These are phyloP conservation scores for Pseudogymnoascus sp. DNA, from an alignment of 2,329 filamentous ascomycete genomes.

Conservation along the genomic window DNA sequence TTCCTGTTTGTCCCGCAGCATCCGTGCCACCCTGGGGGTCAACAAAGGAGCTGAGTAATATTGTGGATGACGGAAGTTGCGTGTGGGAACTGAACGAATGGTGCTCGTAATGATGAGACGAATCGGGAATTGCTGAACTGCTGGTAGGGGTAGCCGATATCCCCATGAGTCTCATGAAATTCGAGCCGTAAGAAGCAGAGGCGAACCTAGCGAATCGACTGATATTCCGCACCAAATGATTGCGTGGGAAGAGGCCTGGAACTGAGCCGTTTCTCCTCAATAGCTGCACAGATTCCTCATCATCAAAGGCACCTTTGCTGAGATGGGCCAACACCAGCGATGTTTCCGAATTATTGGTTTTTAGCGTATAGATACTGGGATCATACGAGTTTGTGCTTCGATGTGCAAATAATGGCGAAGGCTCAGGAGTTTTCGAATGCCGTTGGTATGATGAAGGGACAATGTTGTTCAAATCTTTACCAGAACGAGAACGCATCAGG, in stretches of 20 bases:
- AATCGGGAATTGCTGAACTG: conserved; percentile 29
- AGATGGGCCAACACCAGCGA: conserved; percentile 22
- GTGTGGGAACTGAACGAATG: conserved; percentile 58
- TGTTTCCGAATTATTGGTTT: conserved; percentile 35
- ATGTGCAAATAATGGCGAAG: conserved; percentile 22
- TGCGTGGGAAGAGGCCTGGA: conserved; percentile 50
- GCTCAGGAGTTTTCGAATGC: conserved; percentile 12
- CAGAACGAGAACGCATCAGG: conserved; percentile 28
- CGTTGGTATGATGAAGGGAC: not conserved
- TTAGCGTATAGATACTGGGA: conserved; percentile 52
- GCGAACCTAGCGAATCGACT: conserved; percentile 59
- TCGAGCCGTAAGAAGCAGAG: conserved; percentile 57
- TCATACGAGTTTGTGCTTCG: conserved; percentile 24
- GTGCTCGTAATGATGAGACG: conserved; percentile 45
- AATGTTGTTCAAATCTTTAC: conserved; percentile 26
- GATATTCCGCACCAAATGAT: conserved; percentile 54
- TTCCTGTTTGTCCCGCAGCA: conserved; percentile 40
- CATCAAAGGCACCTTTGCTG: conserved; percentile 21
- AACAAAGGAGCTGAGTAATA: conserved; percentile 48
- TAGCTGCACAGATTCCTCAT: conserved; percentile 19
- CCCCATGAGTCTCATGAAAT: conserved; percentile 55
- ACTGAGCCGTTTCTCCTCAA: conserved; percentile 41
- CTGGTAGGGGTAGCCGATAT: conserved; percentile 42
- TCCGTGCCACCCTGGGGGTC: conserved; percentile 47
- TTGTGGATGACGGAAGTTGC: conserved; percentile 46